phyloP scores from a whole-genome alignment of 345 rosid species.

The Punica granatum region DNA sequence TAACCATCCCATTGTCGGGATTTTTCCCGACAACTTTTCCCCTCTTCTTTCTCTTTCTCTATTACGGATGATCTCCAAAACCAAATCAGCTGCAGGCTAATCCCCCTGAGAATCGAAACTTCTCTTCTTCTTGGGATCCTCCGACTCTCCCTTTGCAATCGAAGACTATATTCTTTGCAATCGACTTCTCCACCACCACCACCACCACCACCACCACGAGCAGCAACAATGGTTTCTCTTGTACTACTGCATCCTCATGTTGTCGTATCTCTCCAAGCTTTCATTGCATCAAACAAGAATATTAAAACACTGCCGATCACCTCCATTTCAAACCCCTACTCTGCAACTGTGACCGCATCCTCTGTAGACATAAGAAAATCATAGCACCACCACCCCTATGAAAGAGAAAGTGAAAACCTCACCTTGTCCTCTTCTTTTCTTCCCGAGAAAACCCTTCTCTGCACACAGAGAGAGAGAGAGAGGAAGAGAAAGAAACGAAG shows the following conservation, averaged over 20 bases:
- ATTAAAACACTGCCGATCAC: too few relatives aligned
- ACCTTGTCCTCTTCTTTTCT: background rate
- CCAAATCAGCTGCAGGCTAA: constrained; percentile 23
- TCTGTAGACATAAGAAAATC: background rate
- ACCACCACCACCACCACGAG: too few relatives aligned
- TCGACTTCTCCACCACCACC: too few relatives aligned
- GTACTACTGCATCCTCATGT: too few relatives aligned
- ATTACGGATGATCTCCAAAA: constrained; percentile 32
- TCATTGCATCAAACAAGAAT: too few relatives aligned
- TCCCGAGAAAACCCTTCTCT: background rate
- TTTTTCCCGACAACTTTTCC: too few relatives aligned
- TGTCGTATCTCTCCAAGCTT: too few relatives aligned
- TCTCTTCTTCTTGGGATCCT: constrained; percentile 7
- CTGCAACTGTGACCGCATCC: background rate
- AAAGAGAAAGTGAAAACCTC: background rate
- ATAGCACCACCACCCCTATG: background rate
- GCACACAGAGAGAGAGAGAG: background rate
- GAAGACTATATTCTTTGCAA: constrained; percentile 55
- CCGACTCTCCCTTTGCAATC: constrained; percentile 33
- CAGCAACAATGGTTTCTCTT: too few relatives aligned
- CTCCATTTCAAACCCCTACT: background rate
- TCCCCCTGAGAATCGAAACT: constrained; percentile 7
- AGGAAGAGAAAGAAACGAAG: background rate
- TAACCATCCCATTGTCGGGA: too few relatives aligned
- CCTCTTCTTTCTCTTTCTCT: too few relatives aligned